A percentile compares a stretch with the other conserved stretches of the same genome.
Conservation (phyloP, 129 eudicot species). For the Erigeron canadensis region DNA sequence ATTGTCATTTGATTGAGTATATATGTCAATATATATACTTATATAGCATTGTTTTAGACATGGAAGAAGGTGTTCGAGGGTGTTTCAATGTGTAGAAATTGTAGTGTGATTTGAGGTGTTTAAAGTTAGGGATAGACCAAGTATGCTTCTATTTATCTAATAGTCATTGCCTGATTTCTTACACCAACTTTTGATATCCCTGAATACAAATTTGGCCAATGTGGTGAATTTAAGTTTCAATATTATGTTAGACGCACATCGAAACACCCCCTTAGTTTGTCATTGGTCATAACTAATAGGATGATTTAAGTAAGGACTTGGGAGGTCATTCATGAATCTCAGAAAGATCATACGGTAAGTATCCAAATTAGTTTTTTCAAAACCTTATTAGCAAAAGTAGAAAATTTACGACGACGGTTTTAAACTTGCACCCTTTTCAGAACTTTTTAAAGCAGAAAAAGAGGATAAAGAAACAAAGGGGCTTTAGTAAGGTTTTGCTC, state of each 20-base stretch:
- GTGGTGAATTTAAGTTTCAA: not conserved
- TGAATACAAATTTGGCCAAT: not conserved
- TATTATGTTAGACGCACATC: not conserved
- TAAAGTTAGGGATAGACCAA: not conserved
- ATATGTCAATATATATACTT: not conserved
- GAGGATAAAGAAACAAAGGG: too few species aligned
- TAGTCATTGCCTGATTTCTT: not conserved
- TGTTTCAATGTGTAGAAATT: too few species aligned
- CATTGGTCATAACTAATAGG: slow-evolving; percentile 10
- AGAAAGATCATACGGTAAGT: not conserved
- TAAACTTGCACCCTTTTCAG: not conserved
- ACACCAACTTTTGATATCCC: not conserved
- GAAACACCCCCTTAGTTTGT: not conserved
- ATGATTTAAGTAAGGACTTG: slow-evolving; percentile 3
- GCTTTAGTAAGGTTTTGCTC: too few species aligned
- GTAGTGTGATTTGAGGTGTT: too few species aligned
- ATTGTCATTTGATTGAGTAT: slow-evolving; percentile 3
- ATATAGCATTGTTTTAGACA: too few species aligned
- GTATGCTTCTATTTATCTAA: not conserved
- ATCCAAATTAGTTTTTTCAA: not conserved
- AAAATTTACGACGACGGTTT: too few species aligned
- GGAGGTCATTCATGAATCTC: not conserved
- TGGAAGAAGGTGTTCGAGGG: too few species aligned
- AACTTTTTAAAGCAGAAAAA: too few species aligned
- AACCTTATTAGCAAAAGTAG: not conserved